Conservation (phyloP, 2,329 filamentous ascomycete genomes). For the Colletotrichum sp. region DNA sequence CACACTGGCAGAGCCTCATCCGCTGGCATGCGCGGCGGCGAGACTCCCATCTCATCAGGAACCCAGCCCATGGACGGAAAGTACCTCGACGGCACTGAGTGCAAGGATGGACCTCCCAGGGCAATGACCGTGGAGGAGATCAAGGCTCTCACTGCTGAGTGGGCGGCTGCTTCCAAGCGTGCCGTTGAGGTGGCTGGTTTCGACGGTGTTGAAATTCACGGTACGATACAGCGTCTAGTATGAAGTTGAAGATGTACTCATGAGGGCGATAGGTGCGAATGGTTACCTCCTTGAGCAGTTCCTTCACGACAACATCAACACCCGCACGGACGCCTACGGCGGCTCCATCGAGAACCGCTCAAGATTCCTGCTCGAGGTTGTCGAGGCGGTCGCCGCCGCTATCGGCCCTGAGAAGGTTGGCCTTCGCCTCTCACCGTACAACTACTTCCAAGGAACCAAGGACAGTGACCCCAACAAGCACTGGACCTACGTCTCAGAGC, state of each 20-base stretch:
- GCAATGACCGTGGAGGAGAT: constrained; percentile 72
- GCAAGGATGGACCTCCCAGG: constrained; percentile 52
- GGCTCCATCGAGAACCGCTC: constrained; percentile 58
- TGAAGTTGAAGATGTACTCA: background rate
- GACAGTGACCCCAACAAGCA: constrained; percentile 34
- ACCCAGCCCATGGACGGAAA: constrained; percentile 44
- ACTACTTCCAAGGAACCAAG: constrained; percentile 34
- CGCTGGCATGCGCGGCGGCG: constrained; percentile 22
- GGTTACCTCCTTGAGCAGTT: constrained; percentile 70
- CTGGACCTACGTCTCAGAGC: constrained; percentile 39
- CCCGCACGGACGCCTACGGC: constrained; percentile 56
- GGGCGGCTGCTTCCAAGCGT: constrained; percentile 54
- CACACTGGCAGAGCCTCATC: constrained; percentile 58
- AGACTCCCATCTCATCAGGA: constrained; percentile 30
- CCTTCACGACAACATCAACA: constrained; percentile 54
- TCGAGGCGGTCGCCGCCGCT: constrained; percentile 40
- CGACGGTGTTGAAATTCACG: constrained; percentile 70
- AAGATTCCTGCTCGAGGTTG: constrained; percentile 54
- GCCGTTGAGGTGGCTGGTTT: constrained; percentile 66
- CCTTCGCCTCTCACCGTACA: constrained; percentile 52
- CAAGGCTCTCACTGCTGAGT: constrained; percentile 61
- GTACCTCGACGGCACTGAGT: constrained; percentile 22
- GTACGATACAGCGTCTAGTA: background rate
- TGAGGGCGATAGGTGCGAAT: constrained; percentile 42
- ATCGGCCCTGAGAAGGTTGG: constrained; percentile 58